Evolutionary conservation across 1,284 basidiomycete genomes (phyloP), one percentile per base, ranked within the genome.

Genomic region (Coriolopsis trogii): DNA sequence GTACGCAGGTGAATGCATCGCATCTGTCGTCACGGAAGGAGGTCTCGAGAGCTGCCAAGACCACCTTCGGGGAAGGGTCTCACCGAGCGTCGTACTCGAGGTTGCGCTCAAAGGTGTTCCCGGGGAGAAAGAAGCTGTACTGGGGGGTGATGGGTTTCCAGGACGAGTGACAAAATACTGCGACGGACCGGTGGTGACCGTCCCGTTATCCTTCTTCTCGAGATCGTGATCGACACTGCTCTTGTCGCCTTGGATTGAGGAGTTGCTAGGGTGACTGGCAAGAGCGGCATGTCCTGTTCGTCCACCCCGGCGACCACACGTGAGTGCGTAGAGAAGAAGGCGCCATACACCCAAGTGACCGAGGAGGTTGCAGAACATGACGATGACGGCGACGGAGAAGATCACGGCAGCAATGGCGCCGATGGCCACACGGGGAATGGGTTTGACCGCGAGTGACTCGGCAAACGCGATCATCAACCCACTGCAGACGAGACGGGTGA

Each of bases 401-500:
- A 87, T 75, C 36, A 85, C 74, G 8, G 80, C 79, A 33, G 81
- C 73, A 51, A 89, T 75, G 48, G 85, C 75, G 13, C 89, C 90
- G 49, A 93, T 82, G 20, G 74, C 87, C 2, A 87, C 85, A n/a
- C 91, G 84, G 16, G 83, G 81, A 57, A 93, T 93, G 24, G 90
- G 76, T 20, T 77, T 71, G 25, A 92, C 74, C 3, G 70, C 63
- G 23, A 92, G 62, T 6, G 67, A 73, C 61, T 84, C 73, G 41
- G 89, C 70, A 65, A 93, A 92, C 0, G 86, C 78, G 58, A 93
- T 78, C 67, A 87, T 71, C 13, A 89, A 65, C 2, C 80, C 85
- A 9, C 81, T 79, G 54, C 81, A 82, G 9, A 86, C 69, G 21
- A 91, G 70, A 6, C 90, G 81, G 7, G 81, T 76, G 55, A 85